Conservation (phyloP, 1,139 yeast species). For the Sugiyamaella pinicola region DNA sequence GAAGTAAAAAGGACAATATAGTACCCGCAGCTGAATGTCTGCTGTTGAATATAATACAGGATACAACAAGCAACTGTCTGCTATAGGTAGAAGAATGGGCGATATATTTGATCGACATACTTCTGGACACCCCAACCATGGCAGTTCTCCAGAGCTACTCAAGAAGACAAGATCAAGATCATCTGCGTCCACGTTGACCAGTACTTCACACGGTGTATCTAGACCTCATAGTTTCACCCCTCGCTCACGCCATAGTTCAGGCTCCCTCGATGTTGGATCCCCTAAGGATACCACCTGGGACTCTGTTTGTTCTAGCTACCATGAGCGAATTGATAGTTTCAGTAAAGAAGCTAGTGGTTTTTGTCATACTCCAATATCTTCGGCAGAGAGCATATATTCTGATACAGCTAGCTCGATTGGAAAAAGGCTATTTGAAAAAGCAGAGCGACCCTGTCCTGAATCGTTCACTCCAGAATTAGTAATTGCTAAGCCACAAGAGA, state of each 20-base stretch:
- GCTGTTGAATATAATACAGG: not conserved
- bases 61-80: not conserved
- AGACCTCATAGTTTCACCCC: not conserved
- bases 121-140: not conserved
- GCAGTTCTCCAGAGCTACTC: not conserved
- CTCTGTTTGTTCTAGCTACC: not conserved
- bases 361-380: not conserved
- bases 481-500: not conserved
- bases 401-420: not conserved
- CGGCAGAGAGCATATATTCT: not conserved
- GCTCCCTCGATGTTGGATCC: not conserved
- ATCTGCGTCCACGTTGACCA: not conserved
- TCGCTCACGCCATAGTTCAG: not conserved
- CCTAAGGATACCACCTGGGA: not conserved
- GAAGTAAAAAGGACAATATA: no score
- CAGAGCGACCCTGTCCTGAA: not conserved
- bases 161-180: not conserved
- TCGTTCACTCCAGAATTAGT: constrained; percentile 2
- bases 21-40: not conserved
- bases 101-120: not conserved
- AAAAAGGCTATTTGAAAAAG: constrained; percentile 1
- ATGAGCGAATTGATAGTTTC: not conserved
- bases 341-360: not conserved
- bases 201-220: not conserved
- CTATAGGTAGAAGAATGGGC: not conserved